phyloP scores from a whole-genome alignment of 2,329 filamentous ascomycete genomes.

The Amphichorda felina region DNA sequence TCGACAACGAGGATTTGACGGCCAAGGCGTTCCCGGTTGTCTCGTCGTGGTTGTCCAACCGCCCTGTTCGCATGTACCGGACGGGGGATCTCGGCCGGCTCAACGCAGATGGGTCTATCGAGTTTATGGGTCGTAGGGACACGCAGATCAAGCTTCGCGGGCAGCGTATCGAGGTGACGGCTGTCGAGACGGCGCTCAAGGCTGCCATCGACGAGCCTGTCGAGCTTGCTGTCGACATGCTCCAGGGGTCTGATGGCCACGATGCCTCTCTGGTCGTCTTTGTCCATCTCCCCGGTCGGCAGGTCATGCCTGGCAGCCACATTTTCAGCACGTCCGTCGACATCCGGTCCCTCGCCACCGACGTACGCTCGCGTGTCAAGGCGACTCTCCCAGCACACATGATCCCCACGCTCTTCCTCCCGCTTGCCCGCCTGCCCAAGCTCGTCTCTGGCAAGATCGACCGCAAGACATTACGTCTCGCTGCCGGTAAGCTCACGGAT shows the following conservation, averaged over 20 bases:
- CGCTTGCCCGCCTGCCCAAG: slow-evolving; percentile 4
- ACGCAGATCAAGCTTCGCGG: slow-evolving; percentile 5
- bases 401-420: slow-evolving; percentile 6
- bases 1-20: slow-evolving; percentile 1
- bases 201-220: neutral
- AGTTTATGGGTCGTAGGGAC: slow-evolving; percentile 1
- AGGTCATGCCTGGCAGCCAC: too few species aligned
- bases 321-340: too few species aligned
- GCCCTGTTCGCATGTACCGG: neutral
- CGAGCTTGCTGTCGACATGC: too few species aligned
- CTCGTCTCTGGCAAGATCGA: slow-evolving; percentile 7
- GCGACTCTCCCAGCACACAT: slow-evolving; percentile 7
- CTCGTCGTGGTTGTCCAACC: neutral
- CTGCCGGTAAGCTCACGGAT: too few species aligned
- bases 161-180: slow-evolving; percentile 2
- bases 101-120: slow-evolving; percentile 1
- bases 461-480: slow-evolving; percentile 1
- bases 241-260: too few species aligned
- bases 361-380: too few species aligned
- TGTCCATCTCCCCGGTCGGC: too few species aligned
- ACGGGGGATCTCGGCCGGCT: slow-evolving; percentile 1
- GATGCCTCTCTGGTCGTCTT: too few species aligned
- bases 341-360: too few species aligned
- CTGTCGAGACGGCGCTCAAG: slow-evolving; percentile 3
- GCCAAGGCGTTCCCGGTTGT: neutral